A percentile compares a stretch with the other conserved stretches of the same genome.
phyloP scores from a whole-genome alignment of 2,329 filamentous ascomycete genomes.

The Aureobasidium leucospermi region DNA sequence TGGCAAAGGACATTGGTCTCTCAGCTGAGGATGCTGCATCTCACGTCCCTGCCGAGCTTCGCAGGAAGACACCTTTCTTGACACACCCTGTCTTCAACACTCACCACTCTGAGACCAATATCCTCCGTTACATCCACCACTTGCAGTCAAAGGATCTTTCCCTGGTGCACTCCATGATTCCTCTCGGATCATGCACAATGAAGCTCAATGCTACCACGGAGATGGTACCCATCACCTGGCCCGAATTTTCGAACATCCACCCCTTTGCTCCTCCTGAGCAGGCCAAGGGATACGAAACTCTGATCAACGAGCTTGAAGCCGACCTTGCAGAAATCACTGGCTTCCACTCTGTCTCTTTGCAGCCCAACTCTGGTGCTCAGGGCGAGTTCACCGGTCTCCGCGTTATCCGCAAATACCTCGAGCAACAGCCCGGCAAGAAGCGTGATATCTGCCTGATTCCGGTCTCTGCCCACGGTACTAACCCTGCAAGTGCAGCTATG shows the following conservation, averaged over 20 bases:
- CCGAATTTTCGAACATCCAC: conserved; percentile 70
- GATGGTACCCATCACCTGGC: conserved; percentile 79
- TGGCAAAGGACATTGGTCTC: conserved; percentile 32
- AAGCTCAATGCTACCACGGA: conserved; percentile 92
- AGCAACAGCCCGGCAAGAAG: conserved; percentile 58
- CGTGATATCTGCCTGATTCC: conserved; percentile 92
- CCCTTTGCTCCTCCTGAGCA: conserved; percentile 64
- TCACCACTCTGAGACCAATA: conserved; percentile 89
- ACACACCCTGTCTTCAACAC: conserved; percentile 92
- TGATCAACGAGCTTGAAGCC: conserved; percentile 65
- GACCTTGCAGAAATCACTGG: conserved; percentile 80
- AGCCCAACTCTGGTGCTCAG: conserved; percentile 93
- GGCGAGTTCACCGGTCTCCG: conserved; percentile 89
- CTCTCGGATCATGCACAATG: conserved; percentile 95
- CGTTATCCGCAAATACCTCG: conserved; percentile 77
- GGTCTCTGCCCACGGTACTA: conserved; percentile 90
- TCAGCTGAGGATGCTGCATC: conserved; percentile 23
- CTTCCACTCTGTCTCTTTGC: conserved; percentile 81
- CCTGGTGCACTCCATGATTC: conserved; percentile 94
- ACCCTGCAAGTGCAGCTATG: conserved; percentile 93
- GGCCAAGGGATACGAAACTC: conserved; percentile 58
- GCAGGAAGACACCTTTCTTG: conserved; percentile 67
- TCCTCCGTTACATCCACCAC: conserved; percentile 88
- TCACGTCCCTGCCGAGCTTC: conserved; percentile 52
- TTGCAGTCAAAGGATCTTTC: conserved; percentile 92